Conservation (phyloP, 345 rosid species). For the Microthlaspi erraticum region DNA sequence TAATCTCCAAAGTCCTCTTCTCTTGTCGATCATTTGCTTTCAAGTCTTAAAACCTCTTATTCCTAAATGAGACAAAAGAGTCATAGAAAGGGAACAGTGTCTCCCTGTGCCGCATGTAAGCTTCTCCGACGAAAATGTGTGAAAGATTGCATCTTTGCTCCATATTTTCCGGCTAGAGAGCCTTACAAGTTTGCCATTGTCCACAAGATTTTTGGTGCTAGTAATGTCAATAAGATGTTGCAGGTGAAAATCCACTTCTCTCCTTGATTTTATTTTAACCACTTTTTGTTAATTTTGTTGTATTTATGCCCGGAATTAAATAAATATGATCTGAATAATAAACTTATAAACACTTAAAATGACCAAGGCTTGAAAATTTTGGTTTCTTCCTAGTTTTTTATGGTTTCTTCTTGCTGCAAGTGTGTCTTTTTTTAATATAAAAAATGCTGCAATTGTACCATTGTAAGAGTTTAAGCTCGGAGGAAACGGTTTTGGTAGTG, state of each 20-base stretch:
- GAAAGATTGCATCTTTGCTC: constrained; percentile 80
- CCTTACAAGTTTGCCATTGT: constrained; percentile 89
- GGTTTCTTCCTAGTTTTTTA: no score
- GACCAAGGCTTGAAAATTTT: background rate
- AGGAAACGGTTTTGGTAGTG: background rate
- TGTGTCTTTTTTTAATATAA: no score
- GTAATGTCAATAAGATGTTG: constrained; percentile 91
- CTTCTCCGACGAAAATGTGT: constrained; percentile 86
- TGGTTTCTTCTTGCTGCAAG: background rate
- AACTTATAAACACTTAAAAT: background rate
- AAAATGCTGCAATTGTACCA: no score
- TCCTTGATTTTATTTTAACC: constrained; percentile 6
- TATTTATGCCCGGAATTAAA: background rate
- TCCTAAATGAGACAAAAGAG: constrained; percentile 56
- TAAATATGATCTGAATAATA: background rate
- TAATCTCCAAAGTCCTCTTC: constrained; percentile 23
- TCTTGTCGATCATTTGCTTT: constrained; percentile 22
- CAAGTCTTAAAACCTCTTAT: constrained; percentile 7
- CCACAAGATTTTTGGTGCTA: constrained; percentile 94
- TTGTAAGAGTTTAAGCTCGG: background rate
- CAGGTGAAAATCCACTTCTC: constrained; percentile 57
- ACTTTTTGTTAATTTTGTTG: background rate
- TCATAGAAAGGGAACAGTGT: constrained; percentile 53
- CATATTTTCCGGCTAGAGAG: constrained; percentile 87
- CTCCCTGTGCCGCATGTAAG: constrained; percentile 97